phyloP scores from a whole-genome alignment of 2,329 filamentous ascomycete genomes.

The Gyromitra esculenta region DNA sequence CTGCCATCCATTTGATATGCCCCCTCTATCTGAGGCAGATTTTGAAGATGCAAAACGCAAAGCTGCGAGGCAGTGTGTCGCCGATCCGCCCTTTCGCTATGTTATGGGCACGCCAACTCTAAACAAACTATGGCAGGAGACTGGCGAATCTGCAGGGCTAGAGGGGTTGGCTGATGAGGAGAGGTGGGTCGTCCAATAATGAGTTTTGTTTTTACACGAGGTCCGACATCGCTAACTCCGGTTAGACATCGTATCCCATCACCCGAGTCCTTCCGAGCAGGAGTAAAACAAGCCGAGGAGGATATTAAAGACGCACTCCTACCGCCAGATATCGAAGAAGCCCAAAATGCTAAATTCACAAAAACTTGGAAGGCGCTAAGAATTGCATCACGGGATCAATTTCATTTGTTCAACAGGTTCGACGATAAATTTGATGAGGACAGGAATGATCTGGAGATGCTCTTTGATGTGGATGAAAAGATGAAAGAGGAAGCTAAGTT shows the following conservation, averaged over 20 bases:
- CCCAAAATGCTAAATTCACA: conserved; percentile 71
- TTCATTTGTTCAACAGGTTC: conserved; percentile 85
- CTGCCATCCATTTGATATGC: conserved; percentile 84
- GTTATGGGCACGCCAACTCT: conserved; percentile 76
- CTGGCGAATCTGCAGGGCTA: conserved; percentile 70
- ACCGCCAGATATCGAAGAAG: conserved; percentile 68
- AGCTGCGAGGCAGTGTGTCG: conserved; percentile 76
- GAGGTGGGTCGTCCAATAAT: conserved; percentile 62
- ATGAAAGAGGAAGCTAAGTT: conserved; percentile 49
- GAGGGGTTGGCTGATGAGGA: conserved; percentile 73
- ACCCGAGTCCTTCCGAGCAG: conserved; percentile 63
- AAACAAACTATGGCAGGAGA: conserved; percentile 76
- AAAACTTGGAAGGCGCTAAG: conserved; percentile 91
- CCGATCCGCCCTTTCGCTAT: conserved; percentile 66
- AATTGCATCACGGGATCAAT: conserved; percentile 76
- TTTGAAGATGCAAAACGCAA: conserved; percentile 77
- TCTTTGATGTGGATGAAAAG: conserved; percentile 53
- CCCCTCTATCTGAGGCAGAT: conserved; percentile 73
- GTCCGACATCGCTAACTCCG: conserved; percentile 23
- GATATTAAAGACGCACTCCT: conserved; percentile 67
- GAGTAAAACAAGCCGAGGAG: conserved; percentile 67
- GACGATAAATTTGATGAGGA: conserved; percentile 67
- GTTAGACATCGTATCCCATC: conserved; percentile 74
- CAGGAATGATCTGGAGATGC: conserved; percentile 54
- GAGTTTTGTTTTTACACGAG: conserved; percentile 13